phyloP scores from a whole-genome alignment of 108 stramenopile species.

The Pseudonitzschia multiseries region DNA sequence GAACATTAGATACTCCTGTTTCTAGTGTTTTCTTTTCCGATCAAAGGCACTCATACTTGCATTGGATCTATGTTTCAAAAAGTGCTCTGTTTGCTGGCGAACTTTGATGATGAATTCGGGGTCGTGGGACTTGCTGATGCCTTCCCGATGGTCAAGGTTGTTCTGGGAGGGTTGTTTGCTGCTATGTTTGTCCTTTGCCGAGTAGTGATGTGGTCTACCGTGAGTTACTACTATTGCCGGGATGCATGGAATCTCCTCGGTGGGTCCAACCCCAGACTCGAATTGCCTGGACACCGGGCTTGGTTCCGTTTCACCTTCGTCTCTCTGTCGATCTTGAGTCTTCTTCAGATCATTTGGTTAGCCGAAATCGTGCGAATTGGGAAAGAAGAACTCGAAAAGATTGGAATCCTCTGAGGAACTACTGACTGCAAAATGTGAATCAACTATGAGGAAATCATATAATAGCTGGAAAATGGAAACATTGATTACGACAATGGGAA shows the following conservation, averaged over 20 bases:
- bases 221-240: constrained; percentile 61
- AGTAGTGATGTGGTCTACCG: constrained; percentile 69
- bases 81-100: constrained; percentile 75
- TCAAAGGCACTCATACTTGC: background rate
- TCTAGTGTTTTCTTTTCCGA: background rate
- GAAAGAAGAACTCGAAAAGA: constrained; percentile 51
- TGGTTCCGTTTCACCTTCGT: constrained; percentile 54
- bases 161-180: constrained; percentile 68
- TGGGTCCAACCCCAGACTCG: constrained; percentile 38
- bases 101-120: constrained; percentile 80
- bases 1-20: background rate
- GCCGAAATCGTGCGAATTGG: constrained; percentile 66
- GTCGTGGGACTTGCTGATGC: constrained; percentile 71
- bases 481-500: no score
- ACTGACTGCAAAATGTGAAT: background rate
- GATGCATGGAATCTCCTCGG: constrained; percentile 56
- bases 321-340: constrained; percentile 48
- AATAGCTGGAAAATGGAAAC: no score
- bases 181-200: constrained; percentile 75
- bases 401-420: constrained; percentile 19
- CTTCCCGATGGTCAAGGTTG: constrained; percentile 67
- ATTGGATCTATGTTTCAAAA: background rate
- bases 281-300: constrained; percentile 32
- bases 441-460: no score
- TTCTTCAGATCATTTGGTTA: constrained; percentile 76